A percentile compares a stretch with the other conserved stretches of the same genome.
These are phyloP conservation scores for Nemania diffusa DNA, from an alignment of 2,329 filamentous ascomycete species.

Conservation along the genomic window DNA sequence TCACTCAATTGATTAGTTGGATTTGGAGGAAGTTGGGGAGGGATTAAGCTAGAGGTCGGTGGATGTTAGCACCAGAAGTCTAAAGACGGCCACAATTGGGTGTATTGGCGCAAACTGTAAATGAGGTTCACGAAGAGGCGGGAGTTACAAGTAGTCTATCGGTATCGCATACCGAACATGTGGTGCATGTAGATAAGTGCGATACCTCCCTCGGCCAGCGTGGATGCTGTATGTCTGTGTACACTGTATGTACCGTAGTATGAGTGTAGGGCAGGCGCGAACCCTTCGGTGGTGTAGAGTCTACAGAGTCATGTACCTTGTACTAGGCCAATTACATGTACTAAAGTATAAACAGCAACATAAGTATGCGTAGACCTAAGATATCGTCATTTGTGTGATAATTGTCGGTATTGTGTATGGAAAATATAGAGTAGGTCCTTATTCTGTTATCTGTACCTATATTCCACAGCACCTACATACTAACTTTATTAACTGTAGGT, in stretches of 20 bases:
- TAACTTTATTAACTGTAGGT: not conserved
- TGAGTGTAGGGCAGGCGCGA: not conserved
- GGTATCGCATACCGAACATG: conserved; percentile 3
- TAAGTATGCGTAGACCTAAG: no score
- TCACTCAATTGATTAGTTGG: not conserved
- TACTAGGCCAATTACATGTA: not conserved
- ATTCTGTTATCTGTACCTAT: not conserved
- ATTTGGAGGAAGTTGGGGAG: conserved; percentile 8
- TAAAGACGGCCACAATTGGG: conserved; percentile 31
- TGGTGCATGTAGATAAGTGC: not conserved
- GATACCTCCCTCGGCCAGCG: not conserved
- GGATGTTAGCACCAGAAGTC: conserved; percentile 18
- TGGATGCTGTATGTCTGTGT: not conserved
- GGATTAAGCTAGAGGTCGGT: conserved; percentile 16
- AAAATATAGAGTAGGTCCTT: not conserved
- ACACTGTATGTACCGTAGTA: not conserved
- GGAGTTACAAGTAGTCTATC: not conserved
- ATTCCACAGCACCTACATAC: not conserved
- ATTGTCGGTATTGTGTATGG: not conserved
- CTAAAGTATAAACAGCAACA: not conserved
- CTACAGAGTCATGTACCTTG: conserved; percentile 1
- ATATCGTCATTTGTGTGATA: not conserved
- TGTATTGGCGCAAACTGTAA: conserved; percentile 26
- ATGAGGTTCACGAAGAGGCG: conserved; percentile 20
- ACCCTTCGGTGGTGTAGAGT: not conserved